Conservation (phyloP, 176 grass and related monocot species). For the Rhynchospora tenuis region DNA sequence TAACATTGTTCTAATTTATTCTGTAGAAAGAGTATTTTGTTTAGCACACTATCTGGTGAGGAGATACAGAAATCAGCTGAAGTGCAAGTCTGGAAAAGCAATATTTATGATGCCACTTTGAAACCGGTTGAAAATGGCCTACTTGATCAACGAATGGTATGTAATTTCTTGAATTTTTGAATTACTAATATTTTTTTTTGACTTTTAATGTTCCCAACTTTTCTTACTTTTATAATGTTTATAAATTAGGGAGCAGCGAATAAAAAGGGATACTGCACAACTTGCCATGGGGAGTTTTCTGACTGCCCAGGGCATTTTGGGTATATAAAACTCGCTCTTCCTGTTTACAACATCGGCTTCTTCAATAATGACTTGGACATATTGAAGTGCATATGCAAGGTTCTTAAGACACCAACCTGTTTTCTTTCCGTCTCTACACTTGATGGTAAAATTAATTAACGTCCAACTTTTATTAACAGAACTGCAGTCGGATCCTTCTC, state of each 20-base stretch:
- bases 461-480: slow-evolving; percentile 30
- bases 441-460: not conserved
- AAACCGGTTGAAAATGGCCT: slow-evolving; percentile 46
- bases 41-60: slow-evolving; percentile 58
- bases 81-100: slow-evolving; percentile 66
- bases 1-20: not conserved
- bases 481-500: slow-evolving; percentile 77
- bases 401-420: slow-evolving; percentile 16
- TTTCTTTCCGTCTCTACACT: not conserved
- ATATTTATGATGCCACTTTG: slow-evolving; percentile 38
- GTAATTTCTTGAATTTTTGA: not conserved
- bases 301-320: slow-evolving; percentile 92
- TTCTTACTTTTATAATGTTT: slow-evolving; percentile 25
- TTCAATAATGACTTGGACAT: slow-evolving; percentile 74
- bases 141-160: slow-evolving; percentile 74
- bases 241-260: slow-evolving; percentile 53
- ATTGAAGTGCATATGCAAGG: slow-evolving; percentile 98
- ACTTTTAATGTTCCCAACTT: not conserved
- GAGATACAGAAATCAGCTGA: slow-evolving; percentile 60
- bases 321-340: slow-evolving; percentile 74
- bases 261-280: slow-evolving; percentile 48
- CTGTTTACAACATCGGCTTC: slow-evolving; percentile 87
- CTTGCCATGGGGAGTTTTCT: slow-evolving; percentile 63
- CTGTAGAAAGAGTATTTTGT: slow-evolving; percentile 79
- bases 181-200: not conserved